These are phyloP conservation scores for Colletotrichum eremochloae DNA, from an alignment of 2,329 filamentous ascomycete genomes.

Conservation along the genomic window DNA sequence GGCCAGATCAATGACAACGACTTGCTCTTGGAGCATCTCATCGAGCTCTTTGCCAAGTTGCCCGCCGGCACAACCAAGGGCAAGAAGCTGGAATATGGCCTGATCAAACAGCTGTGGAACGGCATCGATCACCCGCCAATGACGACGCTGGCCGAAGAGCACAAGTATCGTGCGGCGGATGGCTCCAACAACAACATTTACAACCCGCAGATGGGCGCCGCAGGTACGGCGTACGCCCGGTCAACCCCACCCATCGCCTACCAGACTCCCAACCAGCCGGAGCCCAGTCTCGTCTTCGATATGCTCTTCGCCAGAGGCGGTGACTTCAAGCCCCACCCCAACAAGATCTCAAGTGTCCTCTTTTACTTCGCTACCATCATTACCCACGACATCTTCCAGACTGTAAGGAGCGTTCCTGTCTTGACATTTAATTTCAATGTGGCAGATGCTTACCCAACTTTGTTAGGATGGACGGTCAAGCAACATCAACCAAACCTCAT, in stretches of 20 bases:
- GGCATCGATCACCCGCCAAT: slow-evolving; percentile 43
- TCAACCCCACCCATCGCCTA: slow-evolving; percentile 39
- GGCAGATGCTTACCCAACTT: slow-evolving; percentile 5
- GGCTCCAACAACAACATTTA: slow-evolving; percentile 44
- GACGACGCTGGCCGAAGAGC: slow-evolving; percentile 39
- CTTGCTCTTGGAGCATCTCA: slow-evolving; percentile 41
- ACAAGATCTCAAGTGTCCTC: slow-evolving; percentile 60
- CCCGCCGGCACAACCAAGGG: slow-evolving; percentile 39
- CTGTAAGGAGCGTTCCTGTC: slow-evolving; percentile 12
- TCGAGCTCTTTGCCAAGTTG: slow-evolving; percentile 42
- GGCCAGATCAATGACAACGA: slow-evolving; percentile 41
- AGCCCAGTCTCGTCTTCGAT: slow-evolving; percentile 44
- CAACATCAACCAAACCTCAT: slow-evolving; percentile 54
- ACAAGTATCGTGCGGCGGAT: slow-evolving; percentile 44
- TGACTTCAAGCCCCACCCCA: slow-evolving; percentile 49
- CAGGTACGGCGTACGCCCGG: slow-evolving; percentile 42
- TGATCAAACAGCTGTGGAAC: slow-evolving; percentile 43
- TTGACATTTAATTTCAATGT: slow-evolving; percentile 31
- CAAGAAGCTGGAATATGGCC: slow-evolving; percentile 39
- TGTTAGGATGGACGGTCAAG: slow-evolving; percentile 47
- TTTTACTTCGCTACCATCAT: slow-evolving; percentile 65
- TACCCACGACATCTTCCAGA: slow-evolving; percentile 64
- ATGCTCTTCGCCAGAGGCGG: slow-evolving; percentile 41
- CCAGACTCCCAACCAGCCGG: slow-evolving; percentile 41
- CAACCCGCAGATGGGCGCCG: slow-evolving; percentile 41